Evolutionary conservation across 257 asterid species (phyloP), one percentile per base, ranked within the genome.

Genomic region (Jacaranda mimosifolia): DNA sequence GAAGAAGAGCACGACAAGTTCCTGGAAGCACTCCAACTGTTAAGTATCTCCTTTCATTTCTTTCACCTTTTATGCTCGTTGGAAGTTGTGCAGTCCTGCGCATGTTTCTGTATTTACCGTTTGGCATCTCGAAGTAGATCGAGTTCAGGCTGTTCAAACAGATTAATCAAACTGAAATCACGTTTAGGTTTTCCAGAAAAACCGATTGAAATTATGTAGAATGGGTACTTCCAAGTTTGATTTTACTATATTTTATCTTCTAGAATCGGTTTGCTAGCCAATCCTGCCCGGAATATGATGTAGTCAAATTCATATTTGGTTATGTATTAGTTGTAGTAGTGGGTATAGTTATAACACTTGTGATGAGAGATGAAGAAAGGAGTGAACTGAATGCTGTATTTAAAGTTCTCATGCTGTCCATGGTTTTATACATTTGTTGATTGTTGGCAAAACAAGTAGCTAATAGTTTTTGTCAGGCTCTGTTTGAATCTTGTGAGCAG

Each of bases 1-100:
- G 98, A 91, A 19, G 98, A 92, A 81, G 98, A 92, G 82, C 98
- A 92, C 77, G 97, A 92, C 84, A 92, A 92, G 85, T 92, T 92
- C 82, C 92, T 92, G 6, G 97, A 92, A 88, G 98, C 98, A 39
- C 94, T 92, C 26, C 98, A 92, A 81, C 91, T 92, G 98, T 92
- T 79, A 78, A 83, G 83, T 55, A n/a, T 71, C 42, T 70, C 85
- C 57, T 26, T 62, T 3, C 49, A 4, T 77, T 40, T 38, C 32
- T 35, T 57, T 63, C 77, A 19, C 52, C 18, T 59, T 26, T 14
- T 48, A 0, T 65, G 32, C 39, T 43, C 55, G 52, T 17, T 55
- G 35, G 62, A 17, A 55, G n/a, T 55, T 17, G 62, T 55, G 11
- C 62, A 26, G 18, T 26, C 26, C 18, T 18, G 4, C 4, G 57